These are phyloP conservation scores for Candida railenensis DNA, from an alignment of 805 yeast genomes.

Conservation along the genomic window DNA sequence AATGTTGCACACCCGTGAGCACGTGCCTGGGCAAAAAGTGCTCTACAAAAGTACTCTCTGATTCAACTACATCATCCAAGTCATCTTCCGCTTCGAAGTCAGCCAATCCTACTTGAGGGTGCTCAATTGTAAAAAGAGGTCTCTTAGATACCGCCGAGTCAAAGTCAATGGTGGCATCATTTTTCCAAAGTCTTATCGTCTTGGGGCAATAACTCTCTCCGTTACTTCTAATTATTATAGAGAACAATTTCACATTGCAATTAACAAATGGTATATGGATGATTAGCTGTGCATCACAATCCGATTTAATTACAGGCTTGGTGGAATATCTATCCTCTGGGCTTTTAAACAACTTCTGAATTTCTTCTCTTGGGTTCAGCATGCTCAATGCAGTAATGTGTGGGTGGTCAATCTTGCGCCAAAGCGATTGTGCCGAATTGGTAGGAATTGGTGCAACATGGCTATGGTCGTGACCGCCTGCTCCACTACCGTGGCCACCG, in stretches of 20 bases:
- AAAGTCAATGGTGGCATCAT: constrained; percentile 70
- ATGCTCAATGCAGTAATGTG: constrained; percentile 66
- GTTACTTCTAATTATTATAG: constrained; percentile 67
- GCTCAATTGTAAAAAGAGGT: constrained; percentile 53
- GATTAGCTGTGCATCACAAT: constrained; percentile 79
- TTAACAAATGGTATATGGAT: constrained; percentile 74
- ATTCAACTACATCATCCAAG: constrained; percentile 19
- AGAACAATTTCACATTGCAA: constrained; percentile 69
- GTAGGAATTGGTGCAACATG: constrained; percentile 72
- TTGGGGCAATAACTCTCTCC: constrained; percentile 67
- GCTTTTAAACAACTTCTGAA: constrained; percentile 52
- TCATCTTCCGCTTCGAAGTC: constrained; percentile 42
- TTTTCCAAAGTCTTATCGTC: constrained; percentile 69
- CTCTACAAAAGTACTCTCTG: constrained; percentile 65
- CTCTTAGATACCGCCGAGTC: constrained; percentile 51
- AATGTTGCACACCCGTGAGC: constrained; percentile 66
- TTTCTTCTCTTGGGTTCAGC: constrained; percentile 49
- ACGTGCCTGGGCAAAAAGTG: constrained; percentile 74
- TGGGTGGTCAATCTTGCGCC: constrained; percentile 56
- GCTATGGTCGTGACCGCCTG: constrained; percentile 16
- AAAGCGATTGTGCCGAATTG: constrained; percentile 63
- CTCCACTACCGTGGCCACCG: constrained; percentile 33
- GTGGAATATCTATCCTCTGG: constrained; percentile 49
- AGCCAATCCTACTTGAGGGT: constrained; percentile 60
- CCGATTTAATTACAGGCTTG: constrained; percentile 54